These are phyloP conservation scores for Wickerhamiella siamensis DNA, from an alignment of 805 yeast genomes.

Conservation along the genomic window DNA sequence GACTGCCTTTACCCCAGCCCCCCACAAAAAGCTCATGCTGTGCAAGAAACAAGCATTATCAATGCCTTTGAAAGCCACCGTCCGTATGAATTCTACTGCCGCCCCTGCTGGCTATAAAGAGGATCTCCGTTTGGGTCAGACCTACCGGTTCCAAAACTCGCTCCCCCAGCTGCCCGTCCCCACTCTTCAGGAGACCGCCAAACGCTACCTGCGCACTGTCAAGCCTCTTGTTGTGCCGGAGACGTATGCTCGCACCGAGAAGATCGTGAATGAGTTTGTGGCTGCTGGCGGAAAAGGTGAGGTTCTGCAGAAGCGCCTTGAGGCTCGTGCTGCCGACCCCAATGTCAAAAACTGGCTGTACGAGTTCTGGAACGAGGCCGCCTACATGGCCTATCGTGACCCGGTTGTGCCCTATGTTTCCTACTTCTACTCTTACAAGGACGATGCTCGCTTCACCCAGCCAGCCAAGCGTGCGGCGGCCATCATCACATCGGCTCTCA, in stretches of 20 bases:
- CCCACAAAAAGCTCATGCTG: background rate
- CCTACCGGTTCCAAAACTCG: constrained; percentile 55
- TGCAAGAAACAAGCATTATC: background rate
- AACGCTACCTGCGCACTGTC: constrained; percentile 55
- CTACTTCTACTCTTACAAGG: constrained; percentile 76
- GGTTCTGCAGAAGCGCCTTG: constrained; percentile 51
- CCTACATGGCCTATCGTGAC: constrained; percentile 79
- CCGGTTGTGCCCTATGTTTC: constrained; percentile 93
- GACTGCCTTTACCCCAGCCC: background rate
- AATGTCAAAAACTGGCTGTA: constrained; percentile 72
- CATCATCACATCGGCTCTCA: constrained; percentile 48
- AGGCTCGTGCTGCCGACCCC: constrained; percentile 39
- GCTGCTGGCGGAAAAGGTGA: constrained; percentile 50
- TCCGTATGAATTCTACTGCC: constrained; percentile 22
- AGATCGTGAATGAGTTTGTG: constrained; percentile 51
- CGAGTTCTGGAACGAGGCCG: constrained; percentile 87
- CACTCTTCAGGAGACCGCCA: constrained; percentile 51
- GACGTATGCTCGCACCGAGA: constrained; percentile 39
- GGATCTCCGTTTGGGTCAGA: constrained; percentile 41
- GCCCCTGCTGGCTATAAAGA: constrained; percentile 21
- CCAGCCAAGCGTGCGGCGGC: constrained; percentile 55
- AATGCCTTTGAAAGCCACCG: background rate
- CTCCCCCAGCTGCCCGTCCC: constrained; percentile 88
- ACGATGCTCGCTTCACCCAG: constrained; percentile 28
- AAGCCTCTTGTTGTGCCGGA: constrained; percentile 45